These are phyloP conservation scores for Sporothrix euskadiensis DNA, from an alignment of 2,329 filamentous ascomycete species.

Conservation along the genomic window DNA sequence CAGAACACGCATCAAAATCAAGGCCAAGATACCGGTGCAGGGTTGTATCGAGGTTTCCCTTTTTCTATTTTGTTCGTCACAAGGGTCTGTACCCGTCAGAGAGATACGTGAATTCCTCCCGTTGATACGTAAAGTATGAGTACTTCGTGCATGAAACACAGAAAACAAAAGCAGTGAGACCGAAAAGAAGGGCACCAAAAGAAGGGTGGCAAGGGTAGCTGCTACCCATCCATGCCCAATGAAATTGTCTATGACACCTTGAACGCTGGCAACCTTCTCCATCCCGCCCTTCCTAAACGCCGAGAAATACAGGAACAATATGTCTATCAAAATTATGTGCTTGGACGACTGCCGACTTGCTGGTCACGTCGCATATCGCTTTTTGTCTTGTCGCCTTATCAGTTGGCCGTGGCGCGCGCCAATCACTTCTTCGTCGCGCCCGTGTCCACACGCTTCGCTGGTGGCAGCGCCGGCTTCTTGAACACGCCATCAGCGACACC, in stretches of 20 bases:
- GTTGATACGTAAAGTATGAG: neutral
- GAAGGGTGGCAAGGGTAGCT: neutral
- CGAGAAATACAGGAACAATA: neutral
- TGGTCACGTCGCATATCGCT: too few species aligned
- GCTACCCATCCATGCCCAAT: neutral
- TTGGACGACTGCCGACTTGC: neutral
- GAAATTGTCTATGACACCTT: conserved; percentile 15
- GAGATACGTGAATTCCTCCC: neutral
- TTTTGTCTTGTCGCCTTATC: neutral
- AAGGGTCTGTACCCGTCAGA: too few species aligned
- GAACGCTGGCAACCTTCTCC: neutral
- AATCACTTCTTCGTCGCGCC: conserved; percentile 54
- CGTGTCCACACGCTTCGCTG: conserved; percentile 71
- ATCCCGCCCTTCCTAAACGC: conserved; percentile 10
- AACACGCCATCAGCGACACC: conserved; percentile 61
- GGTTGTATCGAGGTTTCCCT: neutral
- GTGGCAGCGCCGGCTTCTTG: conserved; percentile 76
- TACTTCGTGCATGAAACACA: neutral
- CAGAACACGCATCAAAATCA: conserved; percentile 6
- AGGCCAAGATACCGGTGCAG: neutral
- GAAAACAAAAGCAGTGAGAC: neutral
- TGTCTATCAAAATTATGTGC: neutral
- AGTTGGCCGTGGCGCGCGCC: neutral
- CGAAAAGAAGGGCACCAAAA: neutral
- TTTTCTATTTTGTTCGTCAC: neutral